Evolutionary conservation across 2,329 filamentous ascomycete genomes (phyloP).

Genomic region (Aciculosporium take): DNA sequence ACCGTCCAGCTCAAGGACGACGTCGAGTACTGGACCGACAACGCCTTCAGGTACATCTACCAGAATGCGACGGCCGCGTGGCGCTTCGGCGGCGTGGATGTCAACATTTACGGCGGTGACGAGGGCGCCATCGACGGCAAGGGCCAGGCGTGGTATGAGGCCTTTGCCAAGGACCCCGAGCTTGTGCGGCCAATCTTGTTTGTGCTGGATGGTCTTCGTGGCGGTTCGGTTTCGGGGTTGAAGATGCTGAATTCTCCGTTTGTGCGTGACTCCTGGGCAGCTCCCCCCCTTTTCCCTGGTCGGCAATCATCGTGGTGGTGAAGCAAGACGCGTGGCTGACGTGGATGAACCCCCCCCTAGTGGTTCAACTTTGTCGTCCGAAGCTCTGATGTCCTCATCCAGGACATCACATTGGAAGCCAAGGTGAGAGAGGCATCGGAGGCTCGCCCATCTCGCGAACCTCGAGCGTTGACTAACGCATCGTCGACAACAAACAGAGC

Average conservation of each 20-base stretch:
- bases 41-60: slow-evolving; percentile 49
- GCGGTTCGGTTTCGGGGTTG: slow-evolving; percentile 43
- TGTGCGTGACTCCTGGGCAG: neutral
- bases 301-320: no score
- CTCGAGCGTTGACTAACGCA: no score
- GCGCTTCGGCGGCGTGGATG: slow-evolving; percentile 19
- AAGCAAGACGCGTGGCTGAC: neutral
- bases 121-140: slow-evolving; percentile 39
- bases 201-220: slow-evolving; percentile 40
- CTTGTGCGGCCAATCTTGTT: slow-evolving; percentile 42
- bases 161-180: slow-evolving; percentile 31
- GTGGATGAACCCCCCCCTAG: slow-evolving; percentile 8
- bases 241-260: slow-evolving; percentile 42
- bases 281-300: neutral
- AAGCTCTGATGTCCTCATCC: slow-evolving; percentile 48
- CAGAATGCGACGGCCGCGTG: slow-evolving; percentile 43
- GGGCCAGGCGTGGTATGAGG: slow-evolving; percentile 47
- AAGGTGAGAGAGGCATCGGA: slow-evolving; percentile 6
- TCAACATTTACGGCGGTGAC: slow-evolving; percentile 51
- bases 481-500: slow-evolving; percentile 1
- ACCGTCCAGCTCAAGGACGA: slow-evolving; percentile 50
- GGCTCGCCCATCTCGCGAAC: neutral
- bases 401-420: slow-evolving; percentile 46
- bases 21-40: slow-evolving; percentile 52
- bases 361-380: slow-evolving; percentile 48